These are phyloP conservation scores for Xerocomellus intermedius DNA, from an alignment of 768 basidiomycete species.

Conservation along the genomic window DNA sequence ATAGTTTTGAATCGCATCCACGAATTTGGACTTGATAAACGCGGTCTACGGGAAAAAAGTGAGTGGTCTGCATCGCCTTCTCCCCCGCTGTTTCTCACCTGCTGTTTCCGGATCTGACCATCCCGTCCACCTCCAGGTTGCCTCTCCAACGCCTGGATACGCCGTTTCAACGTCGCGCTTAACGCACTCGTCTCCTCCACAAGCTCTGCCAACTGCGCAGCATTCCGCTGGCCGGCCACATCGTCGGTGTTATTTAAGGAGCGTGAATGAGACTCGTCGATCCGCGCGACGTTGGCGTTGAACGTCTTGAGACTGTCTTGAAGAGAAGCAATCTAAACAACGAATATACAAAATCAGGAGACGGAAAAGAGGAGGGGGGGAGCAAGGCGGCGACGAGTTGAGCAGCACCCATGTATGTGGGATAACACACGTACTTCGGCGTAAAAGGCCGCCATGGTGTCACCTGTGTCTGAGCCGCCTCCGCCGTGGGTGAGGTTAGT, in stretches of 20 bases:
- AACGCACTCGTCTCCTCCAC: conserved; percentile 70
- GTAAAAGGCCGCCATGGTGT: conserved; percentile 70
- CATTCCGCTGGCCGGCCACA: conserved; percentile 55
- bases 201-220: conserved; percentile 63
- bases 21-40: conserved; percentile 71
- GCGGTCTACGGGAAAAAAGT: conserved; percentile 44
- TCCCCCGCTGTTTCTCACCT: conserved; percentile 41
- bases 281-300: conserved; percentile 65
- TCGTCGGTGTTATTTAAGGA: conserved; percentile 79
- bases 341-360: neutral
- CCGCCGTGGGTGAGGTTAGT: conserved; percentile 44
- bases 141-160: conserved; percentile 69
- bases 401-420: neutral
- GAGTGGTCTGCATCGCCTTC: conserved; percentile 18
- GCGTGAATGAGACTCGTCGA: conserved; percentile 71
- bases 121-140: conserved; percentile 64
- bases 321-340: conserved; percentile 62
- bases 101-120: conserved; percentile 73
- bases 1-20: conserved; percentile 83
- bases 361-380: neutral
- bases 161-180: conserved; percentile 64
- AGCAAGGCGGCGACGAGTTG: neutral
- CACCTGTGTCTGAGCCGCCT: conserved; percentile 41
- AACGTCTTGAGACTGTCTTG: conserved; percentile 69
- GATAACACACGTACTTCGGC: conserved; percentile 53